phyloP scores from a whole-genome alignment of 257 asterid species.

The Solanum medicagineum region DNA sequence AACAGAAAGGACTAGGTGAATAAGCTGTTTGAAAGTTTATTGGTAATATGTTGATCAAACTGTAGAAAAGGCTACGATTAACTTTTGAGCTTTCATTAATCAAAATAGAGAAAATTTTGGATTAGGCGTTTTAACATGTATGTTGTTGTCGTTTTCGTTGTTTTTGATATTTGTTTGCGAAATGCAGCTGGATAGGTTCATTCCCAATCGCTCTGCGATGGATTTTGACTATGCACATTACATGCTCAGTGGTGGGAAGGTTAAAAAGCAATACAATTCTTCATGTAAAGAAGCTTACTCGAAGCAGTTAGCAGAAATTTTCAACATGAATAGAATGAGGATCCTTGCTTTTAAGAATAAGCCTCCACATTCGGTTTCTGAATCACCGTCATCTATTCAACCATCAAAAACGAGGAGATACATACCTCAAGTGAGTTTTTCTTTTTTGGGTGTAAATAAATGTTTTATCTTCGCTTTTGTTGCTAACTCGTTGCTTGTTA shows the following conservation, averaged over 20 bases:
- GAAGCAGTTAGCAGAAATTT: conserved; percentile 69
- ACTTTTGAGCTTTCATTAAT: neutral
- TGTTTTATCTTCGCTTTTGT: neutral
- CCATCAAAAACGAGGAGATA: conserved; percentile 51
- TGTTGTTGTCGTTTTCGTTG: neutral
- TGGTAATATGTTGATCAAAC: neutral
- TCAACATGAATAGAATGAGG: conserved; percentile 77
- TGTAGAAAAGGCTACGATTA: neutral
- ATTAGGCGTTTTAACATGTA: neutral
- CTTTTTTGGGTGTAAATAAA: neutral
- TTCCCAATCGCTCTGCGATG: conserved; percentile 93
- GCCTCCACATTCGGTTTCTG: conserved; percentile 52
- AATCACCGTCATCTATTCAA: conserved; percentile 28
- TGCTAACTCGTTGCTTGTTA: neutral
- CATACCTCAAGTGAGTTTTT: conserved; percentile 66
- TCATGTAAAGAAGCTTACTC: conserved; percentile 75
- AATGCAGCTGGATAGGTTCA: conserved; percentile 82
- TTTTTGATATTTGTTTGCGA: neutral
- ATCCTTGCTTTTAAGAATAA: conserved; percentile 87
- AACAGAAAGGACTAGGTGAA: neutral
- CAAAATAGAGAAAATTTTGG: neutral
- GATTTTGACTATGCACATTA: conserved; percentile 77
- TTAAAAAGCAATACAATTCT: conserved; percentile 83
- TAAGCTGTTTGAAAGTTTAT: neutral
- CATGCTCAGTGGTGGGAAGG: conserved; percentile 68